Evolutionary conservation across 768 basidiomycete genomes (phyloP).

Genomic region (Phlebiopsis gigantea): DNA sequence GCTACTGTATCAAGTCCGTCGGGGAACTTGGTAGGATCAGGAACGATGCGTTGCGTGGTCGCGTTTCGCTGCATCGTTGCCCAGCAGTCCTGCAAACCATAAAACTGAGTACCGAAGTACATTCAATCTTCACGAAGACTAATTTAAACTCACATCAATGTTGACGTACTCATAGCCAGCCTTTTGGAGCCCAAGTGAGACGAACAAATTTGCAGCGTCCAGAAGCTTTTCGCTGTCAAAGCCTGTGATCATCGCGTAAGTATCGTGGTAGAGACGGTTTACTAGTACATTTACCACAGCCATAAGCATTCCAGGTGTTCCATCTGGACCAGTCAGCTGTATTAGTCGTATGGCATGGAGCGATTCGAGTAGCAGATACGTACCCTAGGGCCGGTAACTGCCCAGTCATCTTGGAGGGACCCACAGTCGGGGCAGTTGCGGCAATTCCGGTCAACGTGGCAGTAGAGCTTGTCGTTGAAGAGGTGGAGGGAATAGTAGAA

Average conservation of each 20-base stretch:
- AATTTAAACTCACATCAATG: conserved; percentile 37
- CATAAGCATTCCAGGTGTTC: conserved; percentile 52
- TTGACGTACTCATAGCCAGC: conserved; percentile 49
- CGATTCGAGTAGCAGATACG: neutral
- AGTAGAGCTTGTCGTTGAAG: neutral
- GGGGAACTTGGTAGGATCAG: conserved; percentile 50
- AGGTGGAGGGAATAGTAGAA: neutral
- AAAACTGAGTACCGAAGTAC: neutral
- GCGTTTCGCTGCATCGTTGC: conserved; percentile 34
- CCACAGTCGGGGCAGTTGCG: conserved; percentile 33
- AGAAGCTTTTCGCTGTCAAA: conserved; percentile 41
- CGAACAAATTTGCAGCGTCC: conserved; percentile 41
- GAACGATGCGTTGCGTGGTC: conserved; percentile 36
- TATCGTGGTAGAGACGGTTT: neutral
- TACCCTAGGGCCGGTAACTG: conserved; percentile 41
- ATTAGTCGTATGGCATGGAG: conserved; percentile 2
- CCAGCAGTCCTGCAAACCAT: conserved; percentile 44
- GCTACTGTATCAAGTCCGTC: conserved; percentile 44
- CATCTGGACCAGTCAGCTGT: conserved; percentile 29
- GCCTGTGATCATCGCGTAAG: conserved; percentile 22
- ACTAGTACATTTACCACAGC: conserved; percentile 27
- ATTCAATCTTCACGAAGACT: no score
- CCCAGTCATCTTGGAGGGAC: conserved; percentile 36
- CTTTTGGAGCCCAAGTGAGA: conserved; percentile 41
- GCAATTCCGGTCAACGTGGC: conserved; percentile 26